phyloP scores from a whole-genome alignment of 2,329 filamentous ascomycete genomes.

The Shiraia sp. region DNA sequence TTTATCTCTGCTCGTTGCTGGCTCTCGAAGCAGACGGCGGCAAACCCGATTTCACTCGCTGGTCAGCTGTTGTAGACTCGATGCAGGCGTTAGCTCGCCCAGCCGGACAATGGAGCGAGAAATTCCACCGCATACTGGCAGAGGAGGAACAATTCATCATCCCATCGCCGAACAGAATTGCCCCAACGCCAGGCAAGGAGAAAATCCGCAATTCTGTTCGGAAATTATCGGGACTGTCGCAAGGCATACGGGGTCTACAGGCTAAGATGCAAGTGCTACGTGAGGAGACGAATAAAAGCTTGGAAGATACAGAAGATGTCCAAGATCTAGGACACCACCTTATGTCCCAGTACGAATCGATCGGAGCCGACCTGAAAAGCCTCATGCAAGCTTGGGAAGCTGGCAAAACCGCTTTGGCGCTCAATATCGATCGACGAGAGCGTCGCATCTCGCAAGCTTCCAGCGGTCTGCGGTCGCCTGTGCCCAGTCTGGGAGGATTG shows the following conservation, averaged over 20 bases:
- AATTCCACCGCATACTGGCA: conserved; percentile 69
- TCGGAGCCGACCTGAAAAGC: conserved; percentile 79
- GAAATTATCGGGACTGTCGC: conserved; percentile 84
- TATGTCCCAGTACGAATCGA: conserved; percentile 90
- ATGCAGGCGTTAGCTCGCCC: conserved; percentile 67
- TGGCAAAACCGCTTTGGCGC: conserved; percentile 79
- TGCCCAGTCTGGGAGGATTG: conserved; percentile 66
- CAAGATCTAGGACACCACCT: conserved; percentile 77
- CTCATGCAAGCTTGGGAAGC: conserved; percentile 55
- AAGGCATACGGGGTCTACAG: conserved; percentile 87
- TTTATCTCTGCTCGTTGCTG: conserved; percentile 85
- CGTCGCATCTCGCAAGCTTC: conserved; percentile 57
- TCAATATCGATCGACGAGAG: conserved; percentile 80
- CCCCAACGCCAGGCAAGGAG: conserved; percentile 74
- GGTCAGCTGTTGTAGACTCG: conserved; percentile 76
- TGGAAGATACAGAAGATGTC: conserved; percentile 71
- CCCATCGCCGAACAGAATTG: conserved; percentile 60
- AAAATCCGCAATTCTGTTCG: conserved; percentile 84
- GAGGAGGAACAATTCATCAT: conserved; percentile 71
- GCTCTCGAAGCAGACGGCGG: conserved; percentile 83
- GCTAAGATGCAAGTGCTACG: conserved; percentile 91
- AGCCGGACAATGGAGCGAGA: conserved; percentile 66
- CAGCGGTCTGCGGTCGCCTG: conserved; percentile 54
- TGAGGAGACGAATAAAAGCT: conserved; percentile 80
- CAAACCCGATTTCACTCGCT: conserved; percentile 74